Conservation (phyloP, 306 rosid genomes). For the Gleditsia sinensis region DNA sequence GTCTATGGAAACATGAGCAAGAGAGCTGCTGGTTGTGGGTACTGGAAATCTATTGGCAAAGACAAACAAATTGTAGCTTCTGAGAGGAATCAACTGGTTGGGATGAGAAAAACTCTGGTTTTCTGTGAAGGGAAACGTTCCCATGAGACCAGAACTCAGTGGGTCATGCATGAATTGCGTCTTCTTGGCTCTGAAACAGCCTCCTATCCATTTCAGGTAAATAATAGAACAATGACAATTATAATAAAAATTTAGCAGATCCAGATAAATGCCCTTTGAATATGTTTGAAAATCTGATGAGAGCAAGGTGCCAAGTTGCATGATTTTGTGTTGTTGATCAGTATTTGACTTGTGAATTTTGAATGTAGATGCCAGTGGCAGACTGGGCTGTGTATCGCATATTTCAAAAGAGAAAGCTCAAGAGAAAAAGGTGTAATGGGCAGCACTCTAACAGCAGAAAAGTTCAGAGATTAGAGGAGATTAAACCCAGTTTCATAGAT, state of each 20-base stretch:
- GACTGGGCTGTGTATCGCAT: slow-evolving; percentile 51
- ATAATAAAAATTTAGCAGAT: neutral
- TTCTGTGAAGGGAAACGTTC: slow-evolving; percentile 37
- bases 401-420: slow-evolving; percentile 38
- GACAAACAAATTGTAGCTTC: slow-evolving; percentile 36
- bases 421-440: slow-evolving; percentile 6
- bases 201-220: slow-evolving; percentile 37
- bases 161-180: slow-evolving; percentile 67
- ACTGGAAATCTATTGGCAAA: slow-evolving; percentile 52
- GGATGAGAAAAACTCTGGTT: slow-evolving; percentile 43
- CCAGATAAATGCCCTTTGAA: neutral
- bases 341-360: neutral
- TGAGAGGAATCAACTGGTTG: slow-evolving; percentile 34
- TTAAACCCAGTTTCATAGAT: slow-evolving; percentile 33
- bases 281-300: neutral
- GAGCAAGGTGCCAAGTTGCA: neutral
- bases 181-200: slow-evolving; percentile 7
- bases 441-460: slow-evolving; percentile 2
- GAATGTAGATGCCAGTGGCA: slow-evolving; percentile 38
- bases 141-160: slow-evolving; percentile 22
- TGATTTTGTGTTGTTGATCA: neutral
- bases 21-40: slow-evolving; percentile 50
- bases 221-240: neutral
- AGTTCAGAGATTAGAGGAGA: neutral
- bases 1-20: slow-evolving; percentile 1